A percentile compares a stretch with the other conserved stretches of the same genome.
phyloP scores from a whole-genome alignment of 2,329 filamentous ascomycete species.

The Stagonosporopsis vannaccii region DNA sequence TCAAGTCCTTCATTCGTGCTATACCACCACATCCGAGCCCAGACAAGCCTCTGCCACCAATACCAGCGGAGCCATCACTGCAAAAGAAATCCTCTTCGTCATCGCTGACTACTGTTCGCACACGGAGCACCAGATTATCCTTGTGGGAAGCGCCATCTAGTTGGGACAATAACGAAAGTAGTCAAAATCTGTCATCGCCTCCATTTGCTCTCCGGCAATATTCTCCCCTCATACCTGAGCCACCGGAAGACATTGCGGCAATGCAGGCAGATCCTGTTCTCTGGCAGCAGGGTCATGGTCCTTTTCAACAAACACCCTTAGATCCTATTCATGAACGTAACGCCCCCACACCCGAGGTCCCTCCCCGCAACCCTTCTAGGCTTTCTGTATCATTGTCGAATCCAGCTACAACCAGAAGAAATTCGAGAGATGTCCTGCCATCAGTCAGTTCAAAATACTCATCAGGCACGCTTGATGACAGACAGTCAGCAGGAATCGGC shows the following conservation, averaged over 20 bases:
- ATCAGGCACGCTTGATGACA: not conserved
- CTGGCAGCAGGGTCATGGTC: slow-evolving; percentile 10
- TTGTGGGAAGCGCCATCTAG: slow-evolving; percentile 41
- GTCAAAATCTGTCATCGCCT: not conserved
- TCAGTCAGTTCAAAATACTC: slow-evolving; percentile 4
- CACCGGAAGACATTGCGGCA: slow-evolving; percentile 31
- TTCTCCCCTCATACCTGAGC: slow-evolving; percentile 41
- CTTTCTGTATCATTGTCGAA: slow-evolving; percentile 23
- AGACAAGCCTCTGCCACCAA: slow-evolving; percentile 37
- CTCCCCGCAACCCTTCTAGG: slow-evolving; percentile 30
- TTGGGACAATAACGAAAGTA: slow-evolving; percentile 27
- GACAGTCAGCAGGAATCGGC: not conserved
- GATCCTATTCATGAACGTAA: slow-evolving; percentile 29
- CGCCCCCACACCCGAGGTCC: slow-evolving; percentile 16
- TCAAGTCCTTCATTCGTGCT: slow-evolving; percentile 40
- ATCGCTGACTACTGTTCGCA: slow-evolving; percentile 2
- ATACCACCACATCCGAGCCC: slow-evolving; percentile 27
- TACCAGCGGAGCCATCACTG: slow-evolving; percentile 19
- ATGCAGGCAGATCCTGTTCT: slow-evolving; percentile 21
- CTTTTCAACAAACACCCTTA: slow-evolving; percentile 23
- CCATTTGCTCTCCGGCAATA: slow-evolving; percentile 18
- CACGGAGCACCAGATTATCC: slow-evolving; percentile 9
- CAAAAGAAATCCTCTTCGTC: slow-evolving; percentile 7
- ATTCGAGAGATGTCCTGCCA: not conserved
- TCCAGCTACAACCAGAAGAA: not conserved